Evolutionary conservation across 169 alveolate species (phyloP).

Genomic region (Plasmodium billcollinsi): DNA sequence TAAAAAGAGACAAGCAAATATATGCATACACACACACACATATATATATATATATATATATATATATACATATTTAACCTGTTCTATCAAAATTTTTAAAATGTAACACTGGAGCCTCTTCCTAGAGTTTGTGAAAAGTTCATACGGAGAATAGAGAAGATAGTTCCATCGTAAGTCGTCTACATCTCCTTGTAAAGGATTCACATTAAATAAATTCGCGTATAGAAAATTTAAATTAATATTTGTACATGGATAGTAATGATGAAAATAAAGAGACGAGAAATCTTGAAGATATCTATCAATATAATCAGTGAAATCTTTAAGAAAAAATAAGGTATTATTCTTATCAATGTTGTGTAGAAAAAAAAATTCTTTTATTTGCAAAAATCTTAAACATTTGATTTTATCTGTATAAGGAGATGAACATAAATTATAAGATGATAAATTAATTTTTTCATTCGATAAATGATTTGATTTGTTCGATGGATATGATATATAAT

Average conservation of each 20-base stretch:
- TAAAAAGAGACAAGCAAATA: neutral
- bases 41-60: neutral
- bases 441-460: too few relatives aligned
- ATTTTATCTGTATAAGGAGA: conserved; percentile 24
- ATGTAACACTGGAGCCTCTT: conserved; percentile 47
- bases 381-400: conserved; percentile 46
- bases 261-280: conserved; percentile 33
- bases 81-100: conserved; percentile 20
- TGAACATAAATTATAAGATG: too few relatives aligned
- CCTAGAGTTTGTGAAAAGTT: conserved; percentile 45
- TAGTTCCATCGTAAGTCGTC: conserved; percentile 45
- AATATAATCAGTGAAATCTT: conserved; percentile 37
- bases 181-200: conserved; percentile 3
- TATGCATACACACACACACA: neutral
- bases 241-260: conserved; percentile 44
- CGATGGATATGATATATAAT: too few relatives aligned
- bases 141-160: conserved; percentile 46
- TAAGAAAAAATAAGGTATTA: conserved; percentile 25
- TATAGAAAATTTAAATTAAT: conserved; percentile 53
- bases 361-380: conserved; percentile 41
- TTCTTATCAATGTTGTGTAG: conserved; percentile 44
- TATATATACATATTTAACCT: conserved; percentile 17
- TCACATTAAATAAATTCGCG: conserved; percentile 29
- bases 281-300: conserved; percentile 58
- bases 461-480: too few relatives aligned